Evolutionary conservation across 1,284 basidiomycete genomes (phyloP).

Genomic region (Entoloma clypeatum): DNA sequence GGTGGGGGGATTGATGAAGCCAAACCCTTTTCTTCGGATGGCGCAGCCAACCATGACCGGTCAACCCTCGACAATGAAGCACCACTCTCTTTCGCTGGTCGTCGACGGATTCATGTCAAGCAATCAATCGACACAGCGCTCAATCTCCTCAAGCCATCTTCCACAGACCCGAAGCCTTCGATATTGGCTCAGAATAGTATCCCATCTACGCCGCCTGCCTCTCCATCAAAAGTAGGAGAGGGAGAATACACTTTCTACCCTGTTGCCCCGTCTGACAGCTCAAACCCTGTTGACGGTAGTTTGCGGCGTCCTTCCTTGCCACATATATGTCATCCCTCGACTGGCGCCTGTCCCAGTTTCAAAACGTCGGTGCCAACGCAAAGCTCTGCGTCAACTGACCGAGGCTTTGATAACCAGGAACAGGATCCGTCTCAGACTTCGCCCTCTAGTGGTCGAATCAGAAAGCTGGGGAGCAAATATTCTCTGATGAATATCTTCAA

Average conservation of each 20-base stretch:
- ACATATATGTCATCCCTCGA: conserved; percentile 34
- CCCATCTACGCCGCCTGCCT: conserved; percentile 37
- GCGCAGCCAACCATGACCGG: conserved; percentile 21
- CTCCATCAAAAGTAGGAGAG: conserved; percentile 36
- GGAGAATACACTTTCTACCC: conserved; percentile 38
- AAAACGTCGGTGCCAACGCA: conserved; percentile 31
- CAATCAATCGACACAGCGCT: conserved; percentile 62
- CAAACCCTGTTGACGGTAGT: conserved; percentile 30
- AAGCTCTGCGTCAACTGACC: conserved; percentile 56
- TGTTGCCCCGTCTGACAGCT: conserved; percentile 23
- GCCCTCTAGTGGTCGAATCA: conserved; percentile 31
- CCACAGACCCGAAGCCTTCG: conserved; percentile 27
- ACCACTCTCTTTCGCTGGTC: conserved; percentile 25
- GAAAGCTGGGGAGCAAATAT: conserved; percentile 49
- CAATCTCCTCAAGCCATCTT: conserved; percentile 48
- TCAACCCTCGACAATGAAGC: conserved; percentile 24
- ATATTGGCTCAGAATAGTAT: conserved; percentile 18
- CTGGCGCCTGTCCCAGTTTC: conserved; percentile 22
- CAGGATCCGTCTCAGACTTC: conserved; percentile 25
- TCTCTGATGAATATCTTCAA: conserved; percentile 60
- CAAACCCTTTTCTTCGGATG: conserved; percentile 12
- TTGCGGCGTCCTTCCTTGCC: conserved; percentile 43
- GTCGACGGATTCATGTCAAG: conserved; percentile 53
- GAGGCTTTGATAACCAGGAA: conserved; percentile 41
- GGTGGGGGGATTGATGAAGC: conserved; percentile 16